Conservation (phyloP, 2,329 filamentous ascomycete genomes). For the Ustilaginoidea virens region DNA sequence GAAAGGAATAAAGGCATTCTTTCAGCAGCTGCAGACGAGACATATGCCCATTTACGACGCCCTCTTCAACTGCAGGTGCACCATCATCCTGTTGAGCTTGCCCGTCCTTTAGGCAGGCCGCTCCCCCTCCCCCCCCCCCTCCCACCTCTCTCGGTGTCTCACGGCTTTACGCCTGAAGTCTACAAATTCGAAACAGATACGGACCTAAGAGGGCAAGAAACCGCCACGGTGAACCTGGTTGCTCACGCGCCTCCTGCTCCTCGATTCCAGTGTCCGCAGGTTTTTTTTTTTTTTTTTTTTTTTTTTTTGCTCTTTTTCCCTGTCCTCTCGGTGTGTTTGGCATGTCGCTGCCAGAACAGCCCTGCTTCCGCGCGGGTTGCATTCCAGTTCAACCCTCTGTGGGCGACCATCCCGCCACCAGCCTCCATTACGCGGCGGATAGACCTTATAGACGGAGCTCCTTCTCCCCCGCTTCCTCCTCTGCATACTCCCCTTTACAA, state of each 20-base stretch:
- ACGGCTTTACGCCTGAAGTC: constrained; percentile 4
- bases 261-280: too few relatives aligned
- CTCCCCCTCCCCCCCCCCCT: constrained; percentile 1
- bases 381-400: constrained; percentile 7
- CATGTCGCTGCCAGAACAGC: constrained; percentile 7
- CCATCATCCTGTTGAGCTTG: too few relatives aligned
- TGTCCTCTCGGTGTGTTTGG: background rate
- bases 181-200: constrained; percentile 3
- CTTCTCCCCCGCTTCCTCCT: constrained; percentile 6
- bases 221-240: too few relatives aligned
- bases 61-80: too few relatives aligned
- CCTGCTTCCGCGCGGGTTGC: constrained; percentile 6
- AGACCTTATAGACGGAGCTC: constrained; percentile 10
- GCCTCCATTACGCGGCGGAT: background rate
- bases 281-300: too few relatives aligned
- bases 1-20: too few relatives aligned
- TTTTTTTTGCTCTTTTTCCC: too few relatives aligned
- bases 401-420: background rate
- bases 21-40: too few relatives aligned
- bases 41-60: too few relatives aligned
- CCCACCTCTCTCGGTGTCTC: constrained; percentile 5
- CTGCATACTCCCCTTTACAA: constrained; percentile 3
- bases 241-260: constrained; percentile 1
- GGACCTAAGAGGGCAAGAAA: constrained; percentile 1
- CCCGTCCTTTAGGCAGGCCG: too few relatives aligned